Base-by-base conservation (phyloP, 768 basidiomycete genomes). In the Auriscalpium vulgare region DNA sequence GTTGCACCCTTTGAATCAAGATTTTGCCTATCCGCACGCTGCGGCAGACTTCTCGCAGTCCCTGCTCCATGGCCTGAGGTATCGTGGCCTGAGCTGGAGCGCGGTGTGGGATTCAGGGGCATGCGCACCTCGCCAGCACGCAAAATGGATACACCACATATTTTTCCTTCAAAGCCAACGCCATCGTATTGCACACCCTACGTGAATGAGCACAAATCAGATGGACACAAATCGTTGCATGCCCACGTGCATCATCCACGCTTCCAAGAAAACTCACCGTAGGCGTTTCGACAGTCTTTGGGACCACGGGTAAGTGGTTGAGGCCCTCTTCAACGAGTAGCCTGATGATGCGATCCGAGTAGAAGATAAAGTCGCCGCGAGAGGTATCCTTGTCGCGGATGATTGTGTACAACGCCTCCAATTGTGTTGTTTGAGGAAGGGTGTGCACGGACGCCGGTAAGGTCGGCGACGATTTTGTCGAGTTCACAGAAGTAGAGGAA, bases 21-120 rank as follows among this genome's bases (percentile, higher is more conserved):
- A 99, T 98, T 76, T 99, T 99, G 49, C 95, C 95, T 57, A 99
- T 95, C 59, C 95, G 80, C 29, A 91, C 89, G 65, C 84, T 90
- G 63, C 95, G 80, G 74, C 95, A 97, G 40, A 97, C 95, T 70
- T 97, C 95, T 45, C 95, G 78, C 59, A 99, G 75, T 40, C 95
- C 97, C 11, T 91, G 91, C 72, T 99, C 95, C 95, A 99, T 99
- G 1, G 95, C 93, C 89, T 93, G 47, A 51, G 19, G 44, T 21
- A 53, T 46, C 55, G 51, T 40, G 37, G 23, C 44, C 13, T 13
- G 38, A 61, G 14, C 38, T 44, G 21, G 37, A 3, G 11, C 37
- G 16, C 14, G 14, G 13, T 10, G 7, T 16, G 13, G 37, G 16
- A 8, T 16, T 7, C 4, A 40, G 19, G 29, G 23, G 8, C 38